These are phyloP conservation scores for Cystofilobasidium macerans DNA, from an alignment of 768 basidiomycete species.

Conservation along the genomic window DNA sequence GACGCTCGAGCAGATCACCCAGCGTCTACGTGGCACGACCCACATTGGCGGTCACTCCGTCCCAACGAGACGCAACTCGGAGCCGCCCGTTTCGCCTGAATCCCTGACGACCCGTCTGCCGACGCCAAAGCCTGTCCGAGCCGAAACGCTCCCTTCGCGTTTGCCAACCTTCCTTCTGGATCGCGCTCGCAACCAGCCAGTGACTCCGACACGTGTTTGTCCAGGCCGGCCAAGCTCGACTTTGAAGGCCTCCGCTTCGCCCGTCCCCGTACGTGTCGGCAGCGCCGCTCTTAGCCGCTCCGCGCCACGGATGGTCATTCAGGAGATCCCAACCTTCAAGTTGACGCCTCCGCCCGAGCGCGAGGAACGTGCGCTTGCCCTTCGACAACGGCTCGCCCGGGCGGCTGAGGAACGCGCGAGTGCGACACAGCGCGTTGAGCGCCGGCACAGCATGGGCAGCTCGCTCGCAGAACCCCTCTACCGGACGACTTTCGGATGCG, in stretches of 20 bases:
- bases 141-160: background rate
- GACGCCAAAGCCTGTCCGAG: background rate
- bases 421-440: conserved; percentile 1
- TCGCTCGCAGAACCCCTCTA: background rate
- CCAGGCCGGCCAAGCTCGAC: background rate
- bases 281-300: background rate
- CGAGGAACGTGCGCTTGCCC: background rate
- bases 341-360: background rate
- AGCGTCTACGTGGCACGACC: background rate
- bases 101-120: background rate
- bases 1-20: conserved; percentile 8
- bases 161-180: background rate
- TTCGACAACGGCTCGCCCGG: background rate
- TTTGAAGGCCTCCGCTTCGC: background rate
- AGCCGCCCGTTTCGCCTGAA: background rate
- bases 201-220: too few relatives aligned
- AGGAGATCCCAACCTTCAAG: conserved; percentile 4
- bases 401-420: too few relatives aligned
- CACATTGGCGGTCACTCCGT: background rate
- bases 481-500: too few relatives aligned
- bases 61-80: background rate
- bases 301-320: background rate
- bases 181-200: background rate
- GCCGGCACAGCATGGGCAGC: background rate
- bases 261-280: too few relatives aligned